Conservation (phyloP, 2,329 filamentous ascomycete genomes). For the Pseudogymnoascus sp. region DNA sequence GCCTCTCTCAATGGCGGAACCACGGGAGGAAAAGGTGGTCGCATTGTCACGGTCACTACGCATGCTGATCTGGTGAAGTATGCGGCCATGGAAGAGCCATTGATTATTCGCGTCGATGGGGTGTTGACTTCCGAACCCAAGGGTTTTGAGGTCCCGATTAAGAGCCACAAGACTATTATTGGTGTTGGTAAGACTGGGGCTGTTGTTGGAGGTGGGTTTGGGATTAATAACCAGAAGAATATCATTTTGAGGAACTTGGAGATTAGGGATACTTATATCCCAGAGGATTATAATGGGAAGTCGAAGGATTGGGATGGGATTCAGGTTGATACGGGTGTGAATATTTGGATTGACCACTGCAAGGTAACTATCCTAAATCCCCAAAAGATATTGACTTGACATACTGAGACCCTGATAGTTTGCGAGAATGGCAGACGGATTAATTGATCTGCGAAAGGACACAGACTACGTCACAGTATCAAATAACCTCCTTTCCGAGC, state of each 20-base stretch:
- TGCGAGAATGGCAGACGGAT: conserved; percentile 19
- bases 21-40: conserved; percentile 18
- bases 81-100: conserved; percentile 17
- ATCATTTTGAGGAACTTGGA: conserved; percentile 22
- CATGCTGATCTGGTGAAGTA: conserved; percentile 20
- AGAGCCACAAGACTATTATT: conserved; percentile 22
- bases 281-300: conserved; percentile 18
- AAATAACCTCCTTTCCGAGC: conserved; percentile 19
- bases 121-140: conserved; percentile 16
- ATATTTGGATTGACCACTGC: conserved; percentile 23
- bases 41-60: conserved; percentile 18
- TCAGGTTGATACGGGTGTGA: conserved; percentile 20
- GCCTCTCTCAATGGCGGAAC: conserved; percentile 21
- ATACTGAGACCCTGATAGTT: not conserved
- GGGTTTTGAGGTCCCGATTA: conserved; percentile 19
- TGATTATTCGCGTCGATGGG: conserved; percentile 19
- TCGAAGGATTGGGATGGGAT: conserved; percentile 21
- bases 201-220: conserved; percentile 19
- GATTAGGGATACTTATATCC: conserved; percentile 14
- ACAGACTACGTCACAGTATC: conserved; percentile 22
- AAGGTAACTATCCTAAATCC: conserved; percentile 8
- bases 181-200: conserved; percentile 19
- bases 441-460: conserved; percentile 22
- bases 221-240: conserved; percentile 17
- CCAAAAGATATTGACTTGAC: not conserved